Base-by-base conservation (phyloP, 1,284 basidiomycete species). In the Trametes pubescens region DNA sequence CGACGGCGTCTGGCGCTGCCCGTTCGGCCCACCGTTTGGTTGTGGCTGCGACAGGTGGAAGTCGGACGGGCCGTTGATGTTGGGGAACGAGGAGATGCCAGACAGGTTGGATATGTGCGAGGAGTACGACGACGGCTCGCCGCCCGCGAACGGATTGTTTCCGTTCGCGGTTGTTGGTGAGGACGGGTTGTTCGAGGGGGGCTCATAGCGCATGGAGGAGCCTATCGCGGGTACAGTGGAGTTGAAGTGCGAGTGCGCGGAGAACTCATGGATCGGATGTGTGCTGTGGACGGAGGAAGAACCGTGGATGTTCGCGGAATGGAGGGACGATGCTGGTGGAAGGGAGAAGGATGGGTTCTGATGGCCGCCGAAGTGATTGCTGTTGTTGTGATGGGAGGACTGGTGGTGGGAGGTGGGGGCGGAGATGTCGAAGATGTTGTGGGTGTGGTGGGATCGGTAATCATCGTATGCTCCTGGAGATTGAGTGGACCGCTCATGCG, bases 391-490 rank as follows among this genome's bases (percentile, higher is more conserved):
- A 69, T 66, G 70, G 54, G 64, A 69, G 37, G 64, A 69, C 64
- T 68, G 68, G 65, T 77, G 70, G 65, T 76, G 74, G 68, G 71
- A 74, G 62, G 72, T 72, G 56, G 83, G 81, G 1, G 83, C 82
- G 59, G 82, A 82, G 74, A 90, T 86, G 76, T 91, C 89, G 57
- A 91, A 91, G 72, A 91, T 90, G 76, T 89, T 88, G 79, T 90
- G 89, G 5, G 86, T 82, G 51, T 77, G 74, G 57, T 68, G 67
- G 24, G 79, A 71, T 68, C 73, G 76, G 49, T 77, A 76, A 64
- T 81, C 75, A 68, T 77, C 74, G 68, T 75, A 77, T 1, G 72
- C 77, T 73, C 59, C 57, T 18, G 77, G 70, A 62, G 73, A 72
- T 48, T 80, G 78, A 7, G 79, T 79, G 4, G 78, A 78, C 55